Conservation (phyloP, 2,329 filamentous ascomycete genomes). For the Colletotrichum plurivorum region DNA sequence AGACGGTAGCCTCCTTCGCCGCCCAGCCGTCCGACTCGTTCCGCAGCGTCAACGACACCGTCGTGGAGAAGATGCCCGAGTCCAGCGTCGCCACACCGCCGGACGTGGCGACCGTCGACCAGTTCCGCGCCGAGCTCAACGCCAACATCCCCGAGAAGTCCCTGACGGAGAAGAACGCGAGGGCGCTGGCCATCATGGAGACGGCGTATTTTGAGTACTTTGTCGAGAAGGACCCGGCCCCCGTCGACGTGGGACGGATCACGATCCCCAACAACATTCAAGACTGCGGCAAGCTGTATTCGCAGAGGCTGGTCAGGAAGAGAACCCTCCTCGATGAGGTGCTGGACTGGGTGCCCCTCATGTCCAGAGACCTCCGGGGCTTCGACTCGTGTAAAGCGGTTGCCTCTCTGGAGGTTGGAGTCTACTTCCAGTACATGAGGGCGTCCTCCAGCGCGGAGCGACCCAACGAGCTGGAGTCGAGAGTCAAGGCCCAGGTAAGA, state of each 20-base stretch:
- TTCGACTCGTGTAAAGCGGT: slow-evolving; percentile 30
- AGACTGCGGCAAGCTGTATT: slow-evolving; percentile 8
- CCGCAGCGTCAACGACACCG: slow-evolving; percentile 11
- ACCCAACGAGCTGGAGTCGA: slow-evolving; percentile 26
- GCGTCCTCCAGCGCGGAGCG: not conserved
- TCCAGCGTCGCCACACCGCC: slow-evolving; percentile 17
- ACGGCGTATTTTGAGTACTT: slow-evolving; percentile 38
- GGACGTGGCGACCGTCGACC: slow-evolving; percentile 13
- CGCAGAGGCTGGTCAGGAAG: slow-evolving; percentile 4
- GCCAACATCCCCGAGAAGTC: slow-evolving; percentile 22
- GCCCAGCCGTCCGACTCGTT: slow-evolving; percentile 28
- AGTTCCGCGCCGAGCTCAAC: slow-evolving; percentile 26
- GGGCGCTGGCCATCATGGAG: slow-evolving; percentile 27
- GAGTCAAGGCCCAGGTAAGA: slow-evolving; percentile 32
- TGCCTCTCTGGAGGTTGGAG: slow-evolving; percentile 18
- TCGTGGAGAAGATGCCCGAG: slow-evolving; percentile 22
- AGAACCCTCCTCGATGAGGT: not conserved
- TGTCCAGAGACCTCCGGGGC: slow-evolving; percentile 18
- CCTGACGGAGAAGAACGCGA: slow-evolving; percentile 11
- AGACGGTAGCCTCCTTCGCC: slow-evolving; percentile 20
- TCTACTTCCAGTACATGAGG: slow-evolving; percentile 39
- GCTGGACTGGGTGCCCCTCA: slow-evolving; percentile 17
- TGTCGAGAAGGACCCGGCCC: slow-evolving; percentile 21
- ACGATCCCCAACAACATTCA: slow-evolving; percentile 14
- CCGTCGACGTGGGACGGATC: slow-evolving; percentile 21